Base-by-base conservation (phyloP, 2,329 filamentous ascomycete genomes). In the Claviceps sorghi region DNA sequence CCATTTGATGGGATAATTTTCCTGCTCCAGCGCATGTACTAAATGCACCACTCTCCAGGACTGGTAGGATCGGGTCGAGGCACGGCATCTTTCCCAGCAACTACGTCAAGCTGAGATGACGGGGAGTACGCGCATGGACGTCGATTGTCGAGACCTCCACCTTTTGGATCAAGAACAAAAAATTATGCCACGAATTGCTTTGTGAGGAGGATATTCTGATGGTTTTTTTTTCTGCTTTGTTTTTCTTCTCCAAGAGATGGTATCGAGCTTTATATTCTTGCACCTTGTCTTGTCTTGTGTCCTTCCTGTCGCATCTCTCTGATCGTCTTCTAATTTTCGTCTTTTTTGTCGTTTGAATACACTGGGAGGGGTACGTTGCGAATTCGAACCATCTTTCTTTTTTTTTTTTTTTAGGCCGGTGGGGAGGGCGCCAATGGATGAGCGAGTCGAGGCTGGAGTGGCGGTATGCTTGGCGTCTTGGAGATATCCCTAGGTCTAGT, bases 1-100 rank as follows among this genome's bases (percentile, higher is more conserved):
- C 21, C 29, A 15, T 29, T 29, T 44, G 19, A 11, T 15, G 10
- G 10, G 21, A 13, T 15, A 10, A 45, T 32, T 19, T 8, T 38
- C 21, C 30, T 48, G 32, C n/a, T 34, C 10, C 22, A 7, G 29
- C 45, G n/a, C 43, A 30, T 48, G 40, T 44, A 47, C 48, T 53
- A 45, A 55, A 29, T 29, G 40, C 19, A 22, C 6, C 26, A 26
- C 21, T 32, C 29, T 26, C 17, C 59, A 85, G 82, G 93, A 97
- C 91, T 19, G 93, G 93, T 29, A 84, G 85, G 69, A 83, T 96
- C 62, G 90, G 90, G 32, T 78, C 82, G 58, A 79, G 82, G 59
- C 86, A 90, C 52, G 93, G 93, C 40, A 95, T 96, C 58, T 98
- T 98, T 69, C 93, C 93, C 0, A 93, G 87, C 67, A 84, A 84